These are phyloP conservation scores for Aristolochia californica DNA, from an alignment of 164 flowering plant genomes.

Conservation along the genomic window DNA sequence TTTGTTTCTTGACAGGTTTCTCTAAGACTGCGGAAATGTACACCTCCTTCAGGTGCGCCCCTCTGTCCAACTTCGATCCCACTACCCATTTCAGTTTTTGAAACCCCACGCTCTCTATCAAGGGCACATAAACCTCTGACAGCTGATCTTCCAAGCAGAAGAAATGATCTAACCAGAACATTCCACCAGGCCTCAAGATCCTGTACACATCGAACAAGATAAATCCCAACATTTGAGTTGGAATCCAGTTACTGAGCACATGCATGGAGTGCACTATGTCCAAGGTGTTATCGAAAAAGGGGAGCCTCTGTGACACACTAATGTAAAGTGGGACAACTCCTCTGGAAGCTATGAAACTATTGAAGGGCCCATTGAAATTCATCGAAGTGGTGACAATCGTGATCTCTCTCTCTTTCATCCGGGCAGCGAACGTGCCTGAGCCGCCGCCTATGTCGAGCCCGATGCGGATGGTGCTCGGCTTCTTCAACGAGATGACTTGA, in stretches of 20 bases:
- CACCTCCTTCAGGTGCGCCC: constrained; percentile 38
- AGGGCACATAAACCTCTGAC: constrained; percentile 34
- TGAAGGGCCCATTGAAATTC: constrained; percentile 68
- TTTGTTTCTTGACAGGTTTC: constrained; percentile 34
- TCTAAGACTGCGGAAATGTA: constrained; percentile 57
- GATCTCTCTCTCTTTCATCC: constrained; percentile 50
- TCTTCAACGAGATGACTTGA: constrained; percentile 30
- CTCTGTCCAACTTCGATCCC: constrained; percentile 55
- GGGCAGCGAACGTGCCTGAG: constrained; percentile 42
- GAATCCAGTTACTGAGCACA: constrained; percentile 66
- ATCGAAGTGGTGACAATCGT: constrained; percentile 57
- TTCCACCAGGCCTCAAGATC: constrained; percentile 65
- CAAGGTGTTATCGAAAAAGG: constrained; percentile 60
- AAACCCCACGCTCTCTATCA: constrained; percentile 49
- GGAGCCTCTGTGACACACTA: constrained; percentile 55
- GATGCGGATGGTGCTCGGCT: constrained; percentile 39
- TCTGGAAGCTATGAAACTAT: constrained; percentile 49
- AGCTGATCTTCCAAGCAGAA: constrained; percentile 42
- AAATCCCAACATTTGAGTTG: constrained; percentile 38
- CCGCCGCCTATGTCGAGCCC: constrained; percentile 79
- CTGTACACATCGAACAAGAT: constrained; percentile 49
- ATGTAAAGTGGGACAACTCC: constrained; percentile 51
- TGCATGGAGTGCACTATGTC: constrained; percentile 67
- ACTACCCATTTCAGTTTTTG: constrained; percentile 45
- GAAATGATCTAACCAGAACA: constrained; percentile 69